Conservation (phyloP, 257 asterid species). For the Thymus mandschuricus region DNA sequence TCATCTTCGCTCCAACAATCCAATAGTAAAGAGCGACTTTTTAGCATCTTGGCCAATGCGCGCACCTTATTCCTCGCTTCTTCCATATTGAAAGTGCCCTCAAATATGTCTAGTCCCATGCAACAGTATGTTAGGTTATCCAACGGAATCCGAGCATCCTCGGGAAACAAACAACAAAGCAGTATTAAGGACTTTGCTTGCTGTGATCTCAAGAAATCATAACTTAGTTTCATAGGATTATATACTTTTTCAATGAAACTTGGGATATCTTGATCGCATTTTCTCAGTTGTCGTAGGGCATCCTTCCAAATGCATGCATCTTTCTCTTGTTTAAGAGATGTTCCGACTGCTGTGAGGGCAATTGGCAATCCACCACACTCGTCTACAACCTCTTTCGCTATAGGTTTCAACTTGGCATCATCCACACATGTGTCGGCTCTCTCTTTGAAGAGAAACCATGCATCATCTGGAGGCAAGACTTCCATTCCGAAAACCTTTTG, state of each 20-base stretch:
- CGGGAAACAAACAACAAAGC: slow-evolving; percentile 23
- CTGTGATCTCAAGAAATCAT: neutral
- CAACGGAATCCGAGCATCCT: slow-evolving; percentile 12
- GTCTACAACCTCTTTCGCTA: slow-evolving; percentile 26
- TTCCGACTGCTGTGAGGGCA: slow-evolving; percentile 34
- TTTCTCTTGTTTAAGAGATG: slow-evolving; percentile 1
- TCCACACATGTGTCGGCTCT: slow-evolving; percentile 9
- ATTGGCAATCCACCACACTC: slow-evolving; percentile 42
- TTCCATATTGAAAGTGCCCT: neutral
- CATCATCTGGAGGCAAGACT: slow-evolving; percentile 30
- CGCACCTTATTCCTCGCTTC: slow-evolving; percentile 14
- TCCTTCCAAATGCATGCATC: slow-evolving; percentile 18
- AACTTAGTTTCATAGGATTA: slow-evolving; percentile 18
- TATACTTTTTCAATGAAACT: neutral
- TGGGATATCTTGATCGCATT: neutral
- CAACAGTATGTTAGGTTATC: slow-evolving; percentile 18
- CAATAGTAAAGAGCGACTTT: neutral
- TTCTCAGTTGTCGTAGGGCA: slow-evolving; percentile 23
- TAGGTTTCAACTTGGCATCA: neutral
- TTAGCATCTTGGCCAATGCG: neutral
- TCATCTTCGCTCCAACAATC: neutral
- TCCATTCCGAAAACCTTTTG: neutral
- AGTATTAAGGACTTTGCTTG: neutral
- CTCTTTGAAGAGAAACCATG: slow-evolving; percentile 24
- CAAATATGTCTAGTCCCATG: slow-evolving; percentile 20